Percentiles rank a stretch among this genome's conserved stretches.
phyloP scores from a whole-genome alignment of 192 early-diverging fungal genomes.

The Podila clonocystis region DNA sequence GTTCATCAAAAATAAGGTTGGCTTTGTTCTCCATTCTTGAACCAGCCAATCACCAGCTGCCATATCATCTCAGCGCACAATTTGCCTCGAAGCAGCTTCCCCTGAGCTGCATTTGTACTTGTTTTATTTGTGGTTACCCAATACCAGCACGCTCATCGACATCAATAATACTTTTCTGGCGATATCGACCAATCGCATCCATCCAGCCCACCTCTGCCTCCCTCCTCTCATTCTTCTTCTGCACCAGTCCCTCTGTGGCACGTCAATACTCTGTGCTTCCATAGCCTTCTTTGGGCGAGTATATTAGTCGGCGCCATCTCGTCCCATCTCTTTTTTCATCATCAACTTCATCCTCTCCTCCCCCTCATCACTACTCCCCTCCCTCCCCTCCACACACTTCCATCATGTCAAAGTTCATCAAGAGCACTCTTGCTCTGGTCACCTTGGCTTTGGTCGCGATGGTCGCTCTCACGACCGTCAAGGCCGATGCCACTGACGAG shows the following conservation, averaged over 20 bases:
- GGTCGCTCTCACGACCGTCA: slow-evolving; percentile 47
- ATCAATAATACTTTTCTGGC: neutral
- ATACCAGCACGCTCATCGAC: neutral
- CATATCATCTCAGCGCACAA: slow-evolving; percentile 8
- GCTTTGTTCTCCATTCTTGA: too few relatives aligned
- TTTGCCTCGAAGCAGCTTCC: neutral
- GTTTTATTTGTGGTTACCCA: too few relatives aligned
- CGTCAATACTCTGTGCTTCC: neutral
- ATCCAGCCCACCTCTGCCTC: neutral
- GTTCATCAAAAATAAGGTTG: too few relatives aligned
- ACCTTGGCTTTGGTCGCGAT: slow-evolving; percentile 49
- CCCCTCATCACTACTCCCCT: slow-evolving; percentile 1
- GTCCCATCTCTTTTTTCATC: slow-evolving; percentile 19
- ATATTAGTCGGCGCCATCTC: slow-evolving; percentile 6
- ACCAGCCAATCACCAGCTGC: slow-evolving; percentile 24
- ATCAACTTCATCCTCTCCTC: slow-evolving; percentile 9
- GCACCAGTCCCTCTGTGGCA: slow-evolving; percentile 1
- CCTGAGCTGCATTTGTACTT: too few relatives aligned
- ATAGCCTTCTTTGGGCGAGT: neutral
- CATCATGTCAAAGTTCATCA: slow-evolving; percentile 51
- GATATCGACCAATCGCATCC: slow-evolving; percentile 1
- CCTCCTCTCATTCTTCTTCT: neutral
- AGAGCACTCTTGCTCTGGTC: slow-evolving; percentile 48
- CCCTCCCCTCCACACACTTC: slow-evolving; percentile 2
- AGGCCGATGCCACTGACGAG: slow-evolving; percentile 45